phyloP scores from a whole-genome alignment of 257 asterid species.

The Solanum sejunctum region DNA sequence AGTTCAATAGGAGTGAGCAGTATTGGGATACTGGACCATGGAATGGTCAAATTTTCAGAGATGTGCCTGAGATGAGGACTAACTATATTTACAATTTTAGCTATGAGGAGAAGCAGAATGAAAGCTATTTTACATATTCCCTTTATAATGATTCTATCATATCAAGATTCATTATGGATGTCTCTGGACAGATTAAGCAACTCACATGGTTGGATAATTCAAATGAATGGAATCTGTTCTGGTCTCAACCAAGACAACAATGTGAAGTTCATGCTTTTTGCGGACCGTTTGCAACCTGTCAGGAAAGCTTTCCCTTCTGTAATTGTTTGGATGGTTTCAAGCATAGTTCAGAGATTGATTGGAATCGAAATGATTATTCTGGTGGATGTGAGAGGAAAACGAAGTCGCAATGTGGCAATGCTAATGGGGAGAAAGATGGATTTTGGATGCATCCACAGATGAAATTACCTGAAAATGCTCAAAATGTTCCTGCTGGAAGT shows the following conservation, averaged over 20 bases:
- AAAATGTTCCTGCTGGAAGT: constrained; percentile 3
- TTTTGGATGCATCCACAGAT: constrained; percentile 4
- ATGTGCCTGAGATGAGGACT: constrained; percentile 30
- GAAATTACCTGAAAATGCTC: constrained; percentile 2
- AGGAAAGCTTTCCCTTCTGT: constrained; percentile 17
- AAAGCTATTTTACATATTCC: constrained; percentile 31
- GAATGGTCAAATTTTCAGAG: constrained; percentile 46
- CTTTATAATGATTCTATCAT: neutral
- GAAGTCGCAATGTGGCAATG: constrained; percentile 10
- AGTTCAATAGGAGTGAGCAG: constrained; percentile 26
- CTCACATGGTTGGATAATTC: constrained; percentile 10
- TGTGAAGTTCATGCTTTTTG: constrained; percentile 39
- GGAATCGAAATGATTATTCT: constrained; percentile 28
- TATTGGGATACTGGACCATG: constrained; percentile 70
- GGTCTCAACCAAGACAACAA: constrained; percentile 31
- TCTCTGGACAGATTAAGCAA: constrained; percentile 32
- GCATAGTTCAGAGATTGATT: constrained; percentile 3
- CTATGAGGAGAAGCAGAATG: constrained; percentile 13
- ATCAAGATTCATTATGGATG: constrained; percentile 29
- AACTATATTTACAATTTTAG: constrained; percentile 18
- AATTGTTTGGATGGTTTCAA: constrained; percentile 25
- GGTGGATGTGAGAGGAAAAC: constrained; percentile 27
- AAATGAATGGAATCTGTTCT: constrained; percentile 20
- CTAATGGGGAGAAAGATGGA: constrained; percentile 6
- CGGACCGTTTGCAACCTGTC: constrained; percentile 31